Base-by-base conservation (phyloP, 2,329 filamentous ascomycete species). In the Mycogone perniciosa region DNA sequence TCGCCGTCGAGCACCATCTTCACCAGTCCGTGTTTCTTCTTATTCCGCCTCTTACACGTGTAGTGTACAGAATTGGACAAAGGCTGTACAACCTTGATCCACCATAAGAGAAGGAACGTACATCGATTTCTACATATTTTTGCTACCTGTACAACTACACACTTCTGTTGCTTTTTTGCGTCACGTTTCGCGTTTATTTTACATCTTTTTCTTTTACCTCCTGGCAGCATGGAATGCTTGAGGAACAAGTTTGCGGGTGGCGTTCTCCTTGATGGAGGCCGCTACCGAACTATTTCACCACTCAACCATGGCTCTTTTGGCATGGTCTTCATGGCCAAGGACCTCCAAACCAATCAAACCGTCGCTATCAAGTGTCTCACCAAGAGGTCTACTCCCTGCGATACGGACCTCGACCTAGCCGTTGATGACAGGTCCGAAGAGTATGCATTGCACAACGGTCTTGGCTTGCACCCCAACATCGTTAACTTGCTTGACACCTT, bases 251-350 rank as follows among this genome's bases (percentile, higher is more conserved):
- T 96, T 73, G 76, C 83, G 65, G 77, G 83, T 70, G 89, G 87
- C 70, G 81, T 87, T 71, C 73, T 95, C 66, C 84, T 96, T 66
- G 84, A 88, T 67, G 90, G 52, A 26, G 52, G 89, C 69, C 91
- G 93, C 60, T 99, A 93, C 70, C 79, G 88, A 72, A 95, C 91
- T 51, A 79, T 96, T 64, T 88, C 91, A 60, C 91, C 93, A 52
- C 86, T 99, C 74, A 99, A 99, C 68, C 90, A 96, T 79, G 93
- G 93, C 61, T 97, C 93, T 50, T 99, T 97, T 66, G 93, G 93
- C 66, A 95, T 97, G 89, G 93, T 99, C 62, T 96, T 96, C 72
- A 85, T 90, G 72, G 93, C 92, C 54, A 86, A 80, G 67, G 90
- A 99, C 68, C 76, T 84, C 58, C 67, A 77, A 57, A 95, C 88